Conservation (phyloP, 148 eudicot genomes). For the Arbutus unedo region DNA sequence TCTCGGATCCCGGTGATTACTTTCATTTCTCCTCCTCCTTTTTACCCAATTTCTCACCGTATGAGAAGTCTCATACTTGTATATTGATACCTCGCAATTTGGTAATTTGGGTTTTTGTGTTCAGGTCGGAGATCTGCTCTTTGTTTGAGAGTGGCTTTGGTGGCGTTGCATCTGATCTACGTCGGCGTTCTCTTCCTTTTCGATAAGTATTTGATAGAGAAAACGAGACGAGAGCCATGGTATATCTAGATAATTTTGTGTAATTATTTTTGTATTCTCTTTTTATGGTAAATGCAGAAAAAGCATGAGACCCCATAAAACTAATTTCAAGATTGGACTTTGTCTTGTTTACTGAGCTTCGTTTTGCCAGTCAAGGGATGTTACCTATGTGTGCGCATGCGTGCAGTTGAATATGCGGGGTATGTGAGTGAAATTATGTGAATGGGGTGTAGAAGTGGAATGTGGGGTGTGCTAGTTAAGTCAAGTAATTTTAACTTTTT, state of each 20-base stretch:
- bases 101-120: constrained; percentile 13
- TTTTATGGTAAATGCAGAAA: neutral
- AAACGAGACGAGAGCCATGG: constrained; percentile 60
- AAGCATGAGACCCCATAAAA: neutral
- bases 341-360: neutral
- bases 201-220: constrained; percentile 48
- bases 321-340: neutral
- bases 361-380: no score
- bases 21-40: neutral
- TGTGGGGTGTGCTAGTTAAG: no score
- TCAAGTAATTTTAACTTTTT: no score
- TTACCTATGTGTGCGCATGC: no score
- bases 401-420: no score
- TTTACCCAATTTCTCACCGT: neutral
- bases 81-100: neutral
- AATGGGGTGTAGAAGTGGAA: no score
- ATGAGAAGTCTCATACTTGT: neutral
- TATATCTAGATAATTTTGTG: constrained; percentile 13
- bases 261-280: neutral
- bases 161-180: constrained; percentile 58
- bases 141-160: constrained; percentile 58
- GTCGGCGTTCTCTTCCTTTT: constrained; percentile 47
- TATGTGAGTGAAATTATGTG: no score
- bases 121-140: constrained; percentile 71
- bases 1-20: constrained; percentile 73